Conservation (phyloP, 352 stramenopile species). For the Phytophthora multivora region DNA sequence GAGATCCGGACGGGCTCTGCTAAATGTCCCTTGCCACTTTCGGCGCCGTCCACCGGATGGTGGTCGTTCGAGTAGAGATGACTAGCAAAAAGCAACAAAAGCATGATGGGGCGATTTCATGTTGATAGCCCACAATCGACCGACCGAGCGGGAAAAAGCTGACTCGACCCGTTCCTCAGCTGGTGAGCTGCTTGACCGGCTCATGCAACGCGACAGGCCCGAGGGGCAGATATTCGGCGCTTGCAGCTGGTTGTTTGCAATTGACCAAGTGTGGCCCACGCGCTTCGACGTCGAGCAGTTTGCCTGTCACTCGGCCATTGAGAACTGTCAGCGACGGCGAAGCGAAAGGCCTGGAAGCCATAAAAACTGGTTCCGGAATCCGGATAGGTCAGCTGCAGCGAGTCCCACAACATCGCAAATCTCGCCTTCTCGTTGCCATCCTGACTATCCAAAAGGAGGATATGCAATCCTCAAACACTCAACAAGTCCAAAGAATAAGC, state of each 20-base stretch:
- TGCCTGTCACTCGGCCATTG: conserved; percentile 25
- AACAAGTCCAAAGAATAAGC: conserved; percentile 7
- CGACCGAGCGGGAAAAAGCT: conserved; percentile 16
- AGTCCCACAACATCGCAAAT: conserved; percentile 37
- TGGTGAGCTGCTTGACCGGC: conserved; percentile 24
- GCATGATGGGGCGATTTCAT: conserved; percentile 15
- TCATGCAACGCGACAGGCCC: conserved; percentile 26
- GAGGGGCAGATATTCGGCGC: conserved; percentile 16
- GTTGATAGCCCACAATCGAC: conserved; percentile 15
- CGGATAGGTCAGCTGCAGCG: conserved; percentile 46
- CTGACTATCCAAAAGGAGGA: conserved; percentile 27
- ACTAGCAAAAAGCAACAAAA: conserved; percentile 26
- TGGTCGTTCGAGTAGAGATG: conserved; percentile 13
- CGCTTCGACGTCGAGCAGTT: conserved; percentile 7
- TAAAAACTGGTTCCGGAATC: conserved; percentile 32
- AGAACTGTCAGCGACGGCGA: conserved; percentile 4
- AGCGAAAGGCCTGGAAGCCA: conserved; percentile 32
- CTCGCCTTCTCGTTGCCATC: conserved; percentile 12
- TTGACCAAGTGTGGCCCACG: conserved; percentile 24
- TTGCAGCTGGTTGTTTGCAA: conserved; percentile 31
- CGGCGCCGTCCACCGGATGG: conserved; percentile 27
- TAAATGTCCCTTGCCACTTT: conserved; percentile 40
- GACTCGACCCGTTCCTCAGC: conserved; percentile 24
- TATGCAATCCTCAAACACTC: conserved; percentile 14
- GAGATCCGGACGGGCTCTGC: conserved; percentile 35